A percentile compares a stretch with the other conserved stretches of the same genome.
phyloP scores from a whole-genome alignment of 2,329 filamentous ascomycete genomes.

The Fusarium sp. region DNA sequence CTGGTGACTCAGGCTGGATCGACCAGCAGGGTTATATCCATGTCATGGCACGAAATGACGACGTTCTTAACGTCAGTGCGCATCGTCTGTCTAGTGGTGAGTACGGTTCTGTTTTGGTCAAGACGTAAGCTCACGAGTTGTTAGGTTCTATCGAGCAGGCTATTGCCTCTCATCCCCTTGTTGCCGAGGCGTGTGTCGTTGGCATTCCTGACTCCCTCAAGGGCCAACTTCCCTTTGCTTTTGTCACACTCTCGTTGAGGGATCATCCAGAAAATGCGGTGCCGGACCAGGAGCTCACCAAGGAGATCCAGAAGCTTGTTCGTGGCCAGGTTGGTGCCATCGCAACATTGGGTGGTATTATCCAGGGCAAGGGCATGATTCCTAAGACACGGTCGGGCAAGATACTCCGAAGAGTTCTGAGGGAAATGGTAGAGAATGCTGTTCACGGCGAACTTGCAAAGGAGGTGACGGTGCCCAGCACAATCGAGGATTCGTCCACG shows the following conservation, averaged over 20 bases:
- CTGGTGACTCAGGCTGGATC: slow-evolving; percentile 89
- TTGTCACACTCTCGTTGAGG: slow-evolving; percentile 68
- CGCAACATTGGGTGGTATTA: slow-evolving; percentile 84
- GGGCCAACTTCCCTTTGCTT: slow-evolving; percentile 91
- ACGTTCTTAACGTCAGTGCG: slow-evolving; percentile 95
- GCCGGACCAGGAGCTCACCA: slow-evolving; percentile 55
- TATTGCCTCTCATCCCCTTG: slow-evolving; percentile 79
- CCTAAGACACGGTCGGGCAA: slow-evolving; percentile 94
- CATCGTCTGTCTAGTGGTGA: slow-evolving; percentile 88
- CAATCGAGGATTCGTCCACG: slow-evolving; percentile 82
- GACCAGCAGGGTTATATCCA: slow-evolving; percentile 77
- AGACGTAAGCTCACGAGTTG: slow-evolving; percentile 8
- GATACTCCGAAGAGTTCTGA: slow-evolving; percentile 82
- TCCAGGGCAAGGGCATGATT: slow-evolving; percentile 87
- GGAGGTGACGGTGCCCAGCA: slow-evolving; percentile 80
- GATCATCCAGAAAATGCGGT: slow-evolving; percentile 63
- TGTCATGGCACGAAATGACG: slow-evolving; percentile 76
- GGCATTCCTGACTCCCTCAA: slow-evolving; percentile 88
- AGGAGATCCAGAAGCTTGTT: slow-evolving; percentile 78
- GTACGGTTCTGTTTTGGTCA: slow-evolving; percentile 37
- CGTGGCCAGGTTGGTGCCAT: slow-evolving; percentile 88
- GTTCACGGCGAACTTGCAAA: slow-evolving; percentile 78
- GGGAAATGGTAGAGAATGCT: slow-evolving; percentile 86
- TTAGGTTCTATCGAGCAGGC: slow-evolving; percentile 89
- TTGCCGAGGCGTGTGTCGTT: slow-evolving; percentile 88